phyloP scores from a whole-genome alignment of 2,329 filamentous ascomycete species.

The Cladosporium colombiae region DNA sequence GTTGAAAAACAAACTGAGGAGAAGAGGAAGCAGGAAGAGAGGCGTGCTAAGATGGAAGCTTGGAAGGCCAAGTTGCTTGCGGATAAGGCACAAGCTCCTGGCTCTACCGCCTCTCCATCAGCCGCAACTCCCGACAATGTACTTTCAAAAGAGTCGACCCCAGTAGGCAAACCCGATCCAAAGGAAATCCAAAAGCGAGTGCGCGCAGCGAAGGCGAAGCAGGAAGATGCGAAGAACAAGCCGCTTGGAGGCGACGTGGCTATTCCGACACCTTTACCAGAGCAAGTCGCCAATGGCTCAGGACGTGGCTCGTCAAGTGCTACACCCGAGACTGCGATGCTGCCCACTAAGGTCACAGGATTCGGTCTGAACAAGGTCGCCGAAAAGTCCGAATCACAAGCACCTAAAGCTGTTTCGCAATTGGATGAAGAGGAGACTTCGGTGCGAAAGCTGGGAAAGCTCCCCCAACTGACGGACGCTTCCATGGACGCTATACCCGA shows the following conservation, averaged over 20 bases:
- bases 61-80: slow-evolving; percentile 84
- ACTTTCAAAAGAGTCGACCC: slow-evolving; percentile 57
- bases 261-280: slow-evolving; percentile 41
- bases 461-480: slow-evolving; percentile 67
- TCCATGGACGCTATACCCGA: slow-evolving; percentile 41
- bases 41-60: slow-evolving; percentile 78
- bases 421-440: slow-evolving; percentile 87
- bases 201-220: slow-evolving; percentile 55
- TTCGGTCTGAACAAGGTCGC: slow-evolving; percentile 77
- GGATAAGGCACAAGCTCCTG: slow-evolving; percentile 48
- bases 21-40: slow-evolving; percentile 56
- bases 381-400: slow-evolving; percentile 57
- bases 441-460: slow-evolving; percentile 84
- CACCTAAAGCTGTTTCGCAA: slow-evolving; percentile 71
- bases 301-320: slow-evolving; percentile 26
- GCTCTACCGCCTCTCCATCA: slow-evolving; percentile 28
- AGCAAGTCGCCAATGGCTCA: slow-evolving; percentile 24
- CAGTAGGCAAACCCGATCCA: slow-evolving; percentile 80
- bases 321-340: slow-evolving; percentile 45
- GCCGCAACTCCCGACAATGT: slow-evolving; percentile 20
- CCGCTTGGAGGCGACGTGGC: slow-evolving; percentile 57
- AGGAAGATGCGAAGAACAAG: slow-evolving; percentile 43
- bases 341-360: slow-evolving; percentile 66
- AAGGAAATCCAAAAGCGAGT: slow-evolving; percentile 84
- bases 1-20: slow-evolving; percentile 25